These are phyloP conservation scores for Blastobotrys illinoisensis DNA, from an alignment of 1,139 yeast species.

Conservation along the genomic window DNA sequence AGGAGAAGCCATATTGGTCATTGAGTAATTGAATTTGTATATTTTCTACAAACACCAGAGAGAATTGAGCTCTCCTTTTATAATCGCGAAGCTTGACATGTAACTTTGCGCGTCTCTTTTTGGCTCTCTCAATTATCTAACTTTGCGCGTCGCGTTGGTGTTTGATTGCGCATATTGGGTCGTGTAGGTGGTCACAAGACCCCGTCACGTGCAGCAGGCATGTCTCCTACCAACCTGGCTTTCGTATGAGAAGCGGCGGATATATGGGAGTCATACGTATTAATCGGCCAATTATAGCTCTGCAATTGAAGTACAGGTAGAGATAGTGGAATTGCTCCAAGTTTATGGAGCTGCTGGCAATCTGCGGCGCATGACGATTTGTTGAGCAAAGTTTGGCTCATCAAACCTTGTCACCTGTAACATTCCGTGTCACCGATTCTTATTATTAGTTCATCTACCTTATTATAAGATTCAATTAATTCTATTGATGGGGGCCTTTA, in stretches of 20 bases:
- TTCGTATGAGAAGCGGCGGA: not conserved
- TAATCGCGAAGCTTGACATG: not conserved
- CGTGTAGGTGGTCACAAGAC: not conserved
- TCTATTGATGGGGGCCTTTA: too few relatives aligned
- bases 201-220: not conserved
- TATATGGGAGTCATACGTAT: not conserved
- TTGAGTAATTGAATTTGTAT: not conserved
- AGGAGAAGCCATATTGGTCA: not conserved
- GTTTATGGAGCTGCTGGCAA: too few relatives aligned
- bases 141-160: not conserved
- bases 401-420: too few relatives aligned
- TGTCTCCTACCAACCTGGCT: not conserved
- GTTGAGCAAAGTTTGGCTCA: too few relatives aligned
- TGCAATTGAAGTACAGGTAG: too few relatives aligned
- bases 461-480: too few relatives aligned
- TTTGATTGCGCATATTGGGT: not conserved
- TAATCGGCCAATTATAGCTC: not conserved
- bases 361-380: too few relatives aligned
- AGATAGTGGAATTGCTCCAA: too few relatives aligned
- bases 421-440: too few relatives aligned
- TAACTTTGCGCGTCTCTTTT: too few relatives aligned
- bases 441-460: too few relatives aligned
- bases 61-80: not conserved
- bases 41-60: not conserved
- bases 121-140: too few relatives aligned